Evolutionary conservation across 768 basidiomycete genomes (phyloP).

Genomic region (Rhizopogon vinicolor): DNA sequence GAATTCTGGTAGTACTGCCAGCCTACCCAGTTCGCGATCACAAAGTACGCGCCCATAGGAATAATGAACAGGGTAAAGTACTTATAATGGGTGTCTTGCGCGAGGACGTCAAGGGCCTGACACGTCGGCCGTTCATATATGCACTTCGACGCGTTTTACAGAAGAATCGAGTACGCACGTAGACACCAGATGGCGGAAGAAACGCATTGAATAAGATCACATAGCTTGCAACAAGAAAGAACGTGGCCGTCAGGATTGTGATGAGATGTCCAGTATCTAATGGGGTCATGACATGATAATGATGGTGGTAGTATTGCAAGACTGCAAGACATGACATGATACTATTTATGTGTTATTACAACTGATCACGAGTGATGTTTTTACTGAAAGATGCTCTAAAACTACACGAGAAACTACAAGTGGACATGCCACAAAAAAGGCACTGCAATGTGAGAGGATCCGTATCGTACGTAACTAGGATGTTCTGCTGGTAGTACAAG

Average conservation of each 20-base stretch:
- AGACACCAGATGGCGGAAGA: constrained; percentile 45
- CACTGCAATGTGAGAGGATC: constrained; percentile 7
- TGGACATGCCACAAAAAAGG: constrained; percentile 7
- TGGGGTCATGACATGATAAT: constrained; percentile 19
- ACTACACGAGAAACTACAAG: constrained; percentile 22
- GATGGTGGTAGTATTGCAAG: constrained; percentile 9
- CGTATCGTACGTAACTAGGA: constrained; percentile 10
- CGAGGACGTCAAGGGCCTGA: constrained; percentile 62
- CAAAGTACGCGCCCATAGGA: constrained; percentile 81
- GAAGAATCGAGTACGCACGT: constrained; percentile 34
- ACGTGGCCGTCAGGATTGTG: constrained; percentile 40
- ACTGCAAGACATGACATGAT: constrained; percentile 1
- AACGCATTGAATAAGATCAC: constrained; percentile 65
- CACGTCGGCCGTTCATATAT: constrained; percentile 16
- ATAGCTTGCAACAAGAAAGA: constrained; percentile 57
- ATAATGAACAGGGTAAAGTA: constrained; percentile 78
- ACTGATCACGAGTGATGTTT: neutral
- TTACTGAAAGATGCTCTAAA: constrained; percentile 16
- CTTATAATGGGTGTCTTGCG: constrained; percentile 83
- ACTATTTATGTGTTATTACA: constrained; percentile 6
- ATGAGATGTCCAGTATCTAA: constrained; percentile 42
- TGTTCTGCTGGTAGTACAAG: constrained; percentile 7
- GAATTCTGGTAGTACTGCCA: constrained; percentile 97
- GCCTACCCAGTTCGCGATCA: constrained; percentile 98
- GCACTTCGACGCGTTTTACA: neutral